Percentiles rank a stretch among this genome's conserved stretches.
phyloP scores from a whole-genome alignment of 257 asterid genomes.

The Petrea volubilis region DNA sequence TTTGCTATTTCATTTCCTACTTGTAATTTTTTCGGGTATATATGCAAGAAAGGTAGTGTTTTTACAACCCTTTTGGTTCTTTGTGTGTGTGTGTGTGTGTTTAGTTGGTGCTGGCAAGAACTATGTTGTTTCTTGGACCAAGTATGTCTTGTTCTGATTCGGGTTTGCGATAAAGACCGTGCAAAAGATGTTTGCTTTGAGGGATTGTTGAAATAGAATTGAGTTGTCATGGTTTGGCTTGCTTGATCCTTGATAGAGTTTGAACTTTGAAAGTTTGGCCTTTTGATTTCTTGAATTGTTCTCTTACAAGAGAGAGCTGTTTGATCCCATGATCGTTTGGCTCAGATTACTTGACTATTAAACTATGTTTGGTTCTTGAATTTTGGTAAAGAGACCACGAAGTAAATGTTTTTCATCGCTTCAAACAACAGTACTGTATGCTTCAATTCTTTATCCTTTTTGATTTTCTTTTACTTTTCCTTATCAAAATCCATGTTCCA shows the following conservation, averaged over 20 bases:
- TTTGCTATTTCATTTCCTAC: background rate
- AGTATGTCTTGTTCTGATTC: slow-evolving; percentile 1
- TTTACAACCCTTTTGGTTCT: background rate
- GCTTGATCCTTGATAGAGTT: slow-evolving; percentile 18
- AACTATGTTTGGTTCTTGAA: no score
- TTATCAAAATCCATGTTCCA: no score
- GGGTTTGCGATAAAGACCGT: slow-evolving; percentile 16
- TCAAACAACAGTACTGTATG: no score
- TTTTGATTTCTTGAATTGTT: background rate
- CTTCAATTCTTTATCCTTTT: no score
- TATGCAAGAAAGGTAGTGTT: background rate
- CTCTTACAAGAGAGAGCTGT: background rate
- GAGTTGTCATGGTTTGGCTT: slow-evolving; percentile 4
- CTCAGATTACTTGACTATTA: background rate
- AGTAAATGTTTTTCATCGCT: no score
- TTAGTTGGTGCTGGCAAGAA: background rate
- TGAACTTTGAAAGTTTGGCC: background rate
- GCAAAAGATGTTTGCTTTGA: background rate
- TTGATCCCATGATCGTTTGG: background rate
- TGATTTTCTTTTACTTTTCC: no score
- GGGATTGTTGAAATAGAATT: background rate
- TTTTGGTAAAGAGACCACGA: no score
- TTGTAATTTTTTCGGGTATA: background rate
- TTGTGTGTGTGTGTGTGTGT: slow-evolving; percentile 12
- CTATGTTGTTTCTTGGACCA: slow-evolving; percentile 9